Conservation (phyloP, 169 alveolate genomes). For the Blepharisma undulans region DNA sequence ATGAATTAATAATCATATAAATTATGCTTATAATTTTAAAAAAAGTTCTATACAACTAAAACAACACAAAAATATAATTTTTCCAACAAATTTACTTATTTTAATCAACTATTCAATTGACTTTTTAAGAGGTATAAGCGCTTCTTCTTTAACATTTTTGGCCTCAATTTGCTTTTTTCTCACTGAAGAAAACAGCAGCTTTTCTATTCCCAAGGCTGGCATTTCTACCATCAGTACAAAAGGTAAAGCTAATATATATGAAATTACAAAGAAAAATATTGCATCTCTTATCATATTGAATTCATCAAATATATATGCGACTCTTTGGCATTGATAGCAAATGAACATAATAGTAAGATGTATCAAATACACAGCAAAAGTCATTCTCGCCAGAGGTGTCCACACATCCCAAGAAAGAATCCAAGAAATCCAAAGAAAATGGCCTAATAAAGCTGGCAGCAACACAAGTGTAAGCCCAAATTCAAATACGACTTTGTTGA, state of each 20-base stretch:
- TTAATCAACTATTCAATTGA: not conserved
- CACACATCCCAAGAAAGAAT: slow-evolving; percentile 33
- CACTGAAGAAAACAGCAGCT: not conserved
- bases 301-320: not conserved
- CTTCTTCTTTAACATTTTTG: not conserved
- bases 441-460: slow-evolving; percentile 38
- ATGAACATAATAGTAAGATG: slow-evolving; percentile 29
- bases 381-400: slow-evolving; percentile 48
- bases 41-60: no score
- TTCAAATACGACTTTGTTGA: not conserved
- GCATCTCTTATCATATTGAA: slow-evolving; percentile 5
- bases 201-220: not conserved
- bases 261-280: not conserved
- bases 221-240: not conserved
- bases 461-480: slow-evolving; percentile 30
- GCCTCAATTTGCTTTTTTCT: not conserved
- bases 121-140: not conserved
- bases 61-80: no score
- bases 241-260: not conserved
- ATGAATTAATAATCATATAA: no score
- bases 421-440: not conserved
- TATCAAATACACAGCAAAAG: slow-evolving; percentile 40
- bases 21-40: no score
- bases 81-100: no score
- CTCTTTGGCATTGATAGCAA: not conserved